Conservation (phyloP, 2,329 filamentous ascomycete genomes). For the Penicillium paneum region DNA sequence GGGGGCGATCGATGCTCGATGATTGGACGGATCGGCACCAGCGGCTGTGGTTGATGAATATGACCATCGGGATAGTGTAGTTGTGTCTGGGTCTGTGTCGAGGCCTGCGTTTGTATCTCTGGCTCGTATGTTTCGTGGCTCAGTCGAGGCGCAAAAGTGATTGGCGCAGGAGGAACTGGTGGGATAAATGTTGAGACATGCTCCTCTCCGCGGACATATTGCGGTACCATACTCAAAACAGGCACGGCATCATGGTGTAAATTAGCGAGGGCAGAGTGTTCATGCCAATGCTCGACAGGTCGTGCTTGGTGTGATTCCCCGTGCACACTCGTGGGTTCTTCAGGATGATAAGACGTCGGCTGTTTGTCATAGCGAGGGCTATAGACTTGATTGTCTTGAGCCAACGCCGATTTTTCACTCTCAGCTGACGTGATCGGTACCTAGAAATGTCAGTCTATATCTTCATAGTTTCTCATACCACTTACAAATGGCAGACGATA, state of each 20-base stretch:
- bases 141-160: slow-evolving; percentile 14
- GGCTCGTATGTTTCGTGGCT: slow-evolving; percentile 7
- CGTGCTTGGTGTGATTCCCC: slow-evolving; percentile 4
- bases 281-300: background rate
- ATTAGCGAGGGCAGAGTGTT: background rate
- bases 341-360: background rate
- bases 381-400: background rate
- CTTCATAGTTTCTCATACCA: background rate
- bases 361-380: background rate
- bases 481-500: slow-evolving; percentile 52
- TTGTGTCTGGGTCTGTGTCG: slow-evolving; percentile 2
- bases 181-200: slow-evolving; percentile 36
- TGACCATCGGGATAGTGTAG: slow-evolving; percentile 3
- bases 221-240: slow-evolving; percentile 40
- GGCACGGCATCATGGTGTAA: slow-evolving; percentile 10
- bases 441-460: background rate
- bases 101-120: background rate
- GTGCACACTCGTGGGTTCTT: background rate
- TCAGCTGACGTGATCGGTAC: background rate
- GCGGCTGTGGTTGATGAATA: slow-evolving; percentile 34
- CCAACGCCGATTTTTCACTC: background rate
- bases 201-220: slow-evolving; percentile 47
- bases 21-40: slow-evolving; percentile 42
- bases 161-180: slow-evolving; percentile 13
- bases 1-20: slow-evolving; percentile 40